Conservation (phyloP, 202 grass and related monocot genomes). For the Zoysia matrella region DNA sequence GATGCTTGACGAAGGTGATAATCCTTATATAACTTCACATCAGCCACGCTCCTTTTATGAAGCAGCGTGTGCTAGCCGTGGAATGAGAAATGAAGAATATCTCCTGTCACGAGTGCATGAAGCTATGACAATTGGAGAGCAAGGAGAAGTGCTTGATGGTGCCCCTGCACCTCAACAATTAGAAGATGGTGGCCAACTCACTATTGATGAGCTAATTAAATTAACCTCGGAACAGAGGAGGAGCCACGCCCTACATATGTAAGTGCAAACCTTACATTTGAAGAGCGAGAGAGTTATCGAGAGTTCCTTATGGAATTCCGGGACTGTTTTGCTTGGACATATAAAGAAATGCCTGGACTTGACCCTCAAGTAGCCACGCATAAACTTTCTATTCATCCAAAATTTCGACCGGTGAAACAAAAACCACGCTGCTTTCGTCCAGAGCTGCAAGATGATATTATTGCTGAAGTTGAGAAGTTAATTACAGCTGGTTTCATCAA, state of each 20-base stretch:
- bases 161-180: not conserved
- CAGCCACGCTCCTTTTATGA: not conserved
- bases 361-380: not conserved
- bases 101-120: not conserved
- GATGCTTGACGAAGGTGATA: no score
- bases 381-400: not conserved
- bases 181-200: not conserved
- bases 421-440: not conserved
- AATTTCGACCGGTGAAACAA: not conserved
- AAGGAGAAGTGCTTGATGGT: not conserved
- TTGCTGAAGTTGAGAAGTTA: not conserved
- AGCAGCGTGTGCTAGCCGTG: not conserved
- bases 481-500: not conserved
- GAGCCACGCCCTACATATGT: not conserved
- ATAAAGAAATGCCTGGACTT: slow-evolving; percentile 4
- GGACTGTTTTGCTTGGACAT: slow-evolving; percentile 25
- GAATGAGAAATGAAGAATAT: not conserved
- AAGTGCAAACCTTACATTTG: not conserved
- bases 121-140: not conserved
- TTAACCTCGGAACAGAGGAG: not conserved
- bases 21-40: not conserved
- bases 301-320: not conserved
- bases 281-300: not conserved
- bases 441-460: not conserved
- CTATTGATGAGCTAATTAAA: not conserved